A percentile compares a stretch with the other conserved stretches of the same genome.
These are phyloP conservation scores for Kondoa subrosea DNA, from an alignment of 768 basidiomycete species.

Conservation along the genomic window DNA sequence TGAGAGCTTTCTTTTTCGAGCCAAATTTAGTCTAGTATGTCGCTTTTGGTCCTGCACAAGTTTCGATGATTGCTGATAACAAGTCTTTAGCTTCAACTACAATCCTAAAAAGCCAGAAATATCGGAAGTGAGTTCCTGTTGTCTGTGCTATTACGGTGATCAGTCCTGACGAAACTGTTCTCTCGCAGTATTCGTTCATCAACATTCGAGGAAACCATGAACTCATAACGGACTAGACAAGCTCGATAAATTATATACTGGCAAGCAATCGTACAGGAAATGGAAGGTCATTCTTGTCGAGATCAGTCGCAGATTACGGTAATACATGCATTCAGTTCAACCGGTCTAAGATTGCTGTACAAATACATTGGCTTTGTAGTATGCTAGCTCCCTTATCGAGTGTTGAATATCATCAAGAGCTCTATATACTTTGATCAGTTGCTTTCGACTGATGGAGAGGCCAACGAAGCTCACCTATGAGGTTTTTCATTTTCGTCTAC, in stretches of 20 bases:
- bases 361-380: background rate
- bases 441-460: background rate
- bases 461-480: background rate
- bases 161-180: no score
- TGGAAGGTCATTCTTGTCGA: background rate
- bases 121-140: slow-evolving; percentile 8
- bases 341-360: background rate
- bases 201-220: slow-evolving; percentile 17
- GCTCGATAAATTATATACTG: background rate
- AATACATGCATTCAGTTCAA: background rate
- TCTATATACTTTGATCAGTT: background rate
- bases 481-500: background rate
- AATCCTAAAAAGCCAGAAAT: slow-evolving; percentile 3
- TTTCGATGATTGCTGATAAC: background rate
- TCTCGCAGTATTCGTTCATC: slow-evolving; percentile 18
- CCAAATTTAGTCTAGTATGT: background rate
- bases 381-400: background rate
- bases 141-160: background rate
- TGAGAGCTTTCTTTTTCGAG: slow-evolving; percentile 14
- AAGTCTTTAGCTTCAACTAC: slow-evolving; percentile 1
- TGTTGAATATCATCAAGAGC: background rate
- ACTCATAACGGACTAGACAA: slow-evolving; percentile 11
- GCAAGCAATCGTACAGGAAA: background rate
- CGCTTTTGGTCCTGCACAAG: background rate
- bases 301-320: background rate